Base-by-base conservation (phyloP, 1,139 yeast genomes). In the Taiozyma onychis region DNA sequence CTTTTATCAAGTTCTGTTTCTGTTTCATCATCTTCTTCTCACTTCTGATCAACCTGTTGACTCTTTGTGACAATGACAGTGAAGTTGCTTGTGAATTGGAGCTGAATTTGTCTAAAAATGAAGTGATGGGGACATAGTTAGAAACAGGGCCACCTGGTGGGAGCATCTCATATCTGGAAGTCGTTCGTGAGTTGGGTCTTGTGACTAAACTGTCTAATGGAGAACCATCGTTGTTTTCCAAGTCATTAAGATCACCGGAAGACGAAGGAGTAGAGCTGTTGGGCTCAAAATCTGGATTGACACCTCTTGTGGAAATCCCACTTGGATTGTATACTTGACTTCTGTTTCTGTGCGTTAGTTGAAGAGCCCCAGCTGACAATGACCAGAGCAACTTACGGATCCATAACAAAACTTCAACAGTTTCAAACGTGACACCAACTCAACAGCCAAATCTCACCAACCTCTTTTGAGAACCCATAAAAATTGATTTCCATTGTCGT, bases 1-100 rank as follows among this genome's bases (percentile, higher is more conserved):
- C 75, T 35, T 65, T 67, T 24, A 70, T 59, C 44, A 76, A 65
- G n/a, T 67, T 73, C 18, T 65, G 67, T 47, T 69, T 69, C 44
- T 67, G 68, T 30, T 59, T 64, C 54, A 68, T 59, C 37, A 64
- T 61, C 48, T 68, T 75, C 51, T 63, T 65, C 54, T 75, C 73
- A 7, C 59, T 49, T 53, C 66, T 71, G 46, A 73, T 64, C 45
- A 72, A 58, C 53, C 68, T 74, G 22, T 61, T 60, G 30, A 75
- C 49, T 52, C 67, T 67, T 41, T 50, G 58, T 21, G 56, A 51
- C 32, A 65, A 39, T 6, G 64, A 47, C 9, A 47, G 45, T 2
- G 66, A 56, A 11, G 63, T 52, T 21, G 59, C 54, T 34, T 58
- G 62, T 10, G 52, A 47, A 21, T 44, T 49, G 1, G 54, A 41